A percentile compares a stretch with the other conserved stretches of the same genome.
These are phyloP conservation scores for Diplocarpon rosae DNA, from an alignment of 2,329 filamentous ascomycete genomes.

Conservation along the genomic window DNA sequence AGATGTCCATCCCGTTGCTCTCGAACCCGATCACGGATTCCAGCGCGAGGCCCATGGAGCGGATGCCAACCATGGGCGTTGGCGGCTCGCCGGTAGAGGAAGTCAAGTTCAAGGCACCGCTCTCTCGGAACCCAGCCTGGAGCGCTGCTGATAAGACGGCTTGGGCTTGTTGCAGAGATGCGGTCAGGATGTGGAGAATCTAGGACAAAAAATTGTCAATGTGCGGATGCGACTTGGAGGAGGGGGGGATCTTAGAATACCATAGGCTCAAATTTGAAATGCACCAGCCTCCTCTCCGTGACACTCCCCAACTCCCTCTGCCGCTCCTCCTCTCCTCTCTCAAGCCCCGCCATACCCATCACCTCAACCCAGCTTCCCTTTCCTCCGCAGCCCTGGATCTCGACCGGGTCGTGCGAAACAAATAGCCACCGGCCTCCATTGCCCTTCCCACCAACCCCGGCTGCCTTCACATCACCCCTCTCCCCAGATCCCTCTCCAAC, in stretches of 20 bases:
- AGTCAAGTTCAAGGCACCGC: constrained; percentile 62
- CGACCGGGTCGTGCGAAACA: constrained; percentile 70
- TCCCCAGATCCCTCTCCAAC: constrained; percentile 4
- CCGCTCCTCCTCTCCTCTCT: constrained; percentile 4
- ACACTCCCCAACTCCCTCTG: constrained; percentile 1
- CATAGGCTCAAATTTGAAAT: constrained; percentile 94
- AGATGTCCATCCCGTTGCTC: constrained; percentile 32
- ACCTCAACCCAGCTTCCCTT: constrained; percentile 20
- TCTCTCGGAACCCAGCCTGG: constrained; percentile 80
- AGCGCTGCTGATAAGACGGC: constrained; percentile 64
- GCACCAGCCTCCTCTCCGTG: constrained; percentile 42
- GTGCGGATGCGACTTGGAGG: not conserved
- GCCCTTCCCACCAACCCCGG: constrained; percentile 71
- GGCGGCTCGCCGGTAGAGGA: constrained; percentile 12
- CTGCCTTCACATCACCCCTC: constrained; percentile 15
- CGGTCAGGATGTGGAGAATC: constrained; percentile 82
- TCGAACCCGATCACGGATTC: constrained; percentile 66
- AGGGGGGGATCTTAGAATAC: constrained; percentile 44
- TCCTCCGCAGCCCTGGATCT: constrained; percentile 10
- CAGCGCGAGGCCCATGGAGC: constrained; percentile 71
- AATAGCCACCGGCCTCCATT: constrained; percentile 77
- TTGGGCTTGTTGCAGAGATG: constrained; percentile 65
- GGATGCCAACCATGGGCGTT: constrained; percentile 72
- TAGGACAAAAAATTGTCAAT: constrained; percentile 27
- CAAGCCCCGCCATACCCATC: constrained; percentile 32